Conservation (phyloP, 1,284 basidiomycete genomes). For the Pseudozyma sp. region DNA sequence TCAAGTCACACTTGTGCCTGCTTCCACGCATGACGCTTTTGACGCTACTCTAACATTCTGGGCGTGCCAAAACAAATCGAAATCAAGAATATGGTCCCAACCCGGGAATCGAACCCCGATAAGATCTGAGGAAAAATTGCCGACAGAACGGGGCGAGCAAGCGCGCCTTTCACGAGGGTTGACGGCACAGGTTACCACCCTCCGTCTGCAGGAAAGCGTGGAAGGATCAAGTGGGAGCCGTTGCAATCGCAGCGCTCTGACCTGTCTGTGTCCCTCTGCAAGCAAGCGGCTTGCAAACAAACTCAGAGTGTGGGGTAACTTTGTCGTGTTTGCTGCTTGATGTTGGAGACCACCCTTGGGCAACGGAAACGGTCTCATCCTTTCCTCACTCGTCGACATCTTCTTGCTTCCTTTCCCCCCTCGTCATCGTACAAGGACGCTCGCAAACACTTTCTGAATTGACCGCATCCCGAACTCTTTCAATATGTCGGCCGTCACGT, state of each 20-base stretch:
- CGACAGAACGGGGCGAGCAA: too few relatives aligned
- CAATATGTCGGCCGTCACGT: conserved; percentile 23
- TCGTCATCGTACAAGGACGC: too few relatives aligned
- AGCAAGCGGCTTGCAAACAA: background rate
- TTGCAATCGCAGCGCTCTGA: conserved; percentile 1
- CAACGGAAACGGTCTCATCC: too few relatives aligned
- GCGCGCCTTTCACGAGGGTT: conserved; percentile 6
- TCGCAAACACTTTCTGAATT: too few relatives aligned
- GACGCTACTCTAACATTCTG: too few relatives aligned
- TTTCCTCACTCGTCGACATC: too few relatives aligned
- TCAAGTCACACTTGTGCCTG: too few relatives aligned
- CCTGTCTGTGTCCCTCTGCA: background rate
- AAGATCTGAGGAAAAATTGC: conserved; percentile 15
- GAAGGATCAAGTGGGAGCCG: background rate
- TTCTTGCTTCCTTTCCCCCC: too few relatives aligned
- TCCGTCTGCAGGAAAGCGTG: background rate
- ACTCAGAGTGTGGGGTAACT: conserved; percentile 1
- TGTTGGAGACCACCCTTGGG: too few relatives aligned
- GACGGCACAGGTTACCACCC: conserved; percentile 4
- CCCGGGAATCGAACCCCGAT: conserved; percentile 56
- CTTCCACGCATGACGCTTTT: background rate
- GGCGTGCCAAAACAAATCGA: background rate
- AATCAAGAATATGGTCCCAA: conserved; percentile 31
- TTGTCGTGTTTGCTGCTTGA: background rate
- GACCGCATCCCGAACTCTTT: background rate